Evolutionary conservation across 2,329 filamentous ascomycete genomes (phyloP).

Genomic region (Ceratocystis colombiana): DNA sequence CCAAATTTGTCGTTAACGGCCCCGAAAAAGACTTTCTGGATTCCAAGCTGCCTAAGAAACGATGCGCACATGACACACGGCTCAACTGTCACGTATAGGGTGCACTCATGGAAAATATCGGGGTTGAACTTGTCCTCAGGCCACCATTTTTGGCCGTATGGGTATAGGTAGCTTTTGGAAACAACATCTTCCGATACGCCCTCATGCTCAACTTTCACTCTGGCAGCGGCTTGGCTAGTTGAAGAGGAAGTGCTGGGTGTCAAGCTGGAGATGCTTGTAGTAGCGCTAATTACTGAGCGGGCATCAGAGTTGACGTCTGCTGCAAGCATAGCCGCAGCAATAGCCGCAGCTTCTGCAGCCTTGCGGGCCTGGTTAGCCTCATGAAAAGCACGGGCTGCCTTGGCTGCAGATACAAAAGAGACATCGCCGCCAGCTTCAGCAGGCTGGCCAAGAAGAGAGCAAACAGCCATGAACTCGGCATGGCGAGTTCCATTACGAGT

Average conservation of each 20-base stretch:
- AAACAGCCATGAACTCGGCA: constrained; percentile 85
- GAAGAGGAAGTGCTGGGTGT: constrained; percentile 24
- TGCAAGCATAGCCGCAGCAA: constrained; percentile 32
- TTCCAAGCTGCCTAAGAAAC: constrained; percentile 74
- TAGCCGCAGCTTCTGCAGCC: constrained; percentile 31
- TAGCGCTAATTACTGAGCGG: constrained; percentile 21
- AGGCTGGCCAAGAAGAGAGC: constrained; percentile 40
- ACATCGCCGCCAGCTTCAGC: constrained; percentile 17
- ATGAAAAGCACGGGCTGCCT: constrained; percentile 27
- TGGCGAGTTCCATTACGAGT: constrained; percentile 87
- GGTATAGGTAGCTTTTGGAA: constrained; percentile 47
- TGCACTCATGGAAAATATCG: constrained; percentile 46
- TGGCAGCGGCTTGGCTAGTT: constrained; percentile 17
- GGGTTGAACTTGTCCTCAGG: constrained; percentile 24
- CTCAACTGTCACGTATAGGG: constrained; percentile 93
- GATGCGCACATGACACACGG: constrained; percentile 99
- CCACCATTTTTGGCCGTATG: constrained; percentile 47
- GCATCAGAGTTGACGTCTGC: constrained; percentile 19
- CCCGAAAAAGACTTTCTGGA: constrained; percentile 87
- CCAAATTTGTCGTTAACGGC: constrained; percentile 96
- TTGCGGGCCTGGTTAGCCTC: constrained; percentile 28
- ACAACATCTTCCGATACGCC: constrained; percentile 40
- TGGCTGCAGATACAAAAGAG: constrained; percentile 25
- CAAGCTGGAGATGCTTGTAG: constrained; percentile 20
- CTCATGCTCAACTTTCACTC: constrained; percentile 25